These are phyloP conservation scores for Gracilariopsis chorda DNA, from an alignment of 23 red algal species.

Conservation along the genomic window DNA sequence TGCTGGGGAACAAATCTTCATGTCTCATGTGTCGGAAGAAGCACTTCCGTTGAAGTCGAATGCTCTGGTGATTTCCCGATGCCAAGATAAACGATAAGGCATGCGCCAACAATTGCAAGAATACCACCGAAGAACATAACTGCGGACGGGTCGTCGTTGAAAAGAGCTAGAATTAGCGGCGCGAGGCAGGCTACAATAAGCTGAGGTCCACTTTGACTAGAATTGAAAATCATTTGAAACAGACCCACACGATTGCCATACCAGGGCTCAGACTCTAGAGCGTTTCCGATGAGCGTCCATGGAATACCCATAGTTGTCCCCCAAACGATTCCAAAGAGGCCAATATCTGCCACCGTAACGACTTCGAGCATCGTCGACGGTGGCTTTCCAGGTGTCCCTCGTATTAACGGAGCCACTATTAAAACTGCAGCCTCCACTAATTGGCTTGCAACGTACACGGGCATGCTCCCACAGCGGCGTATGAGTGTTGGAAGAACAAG, in stretches of 20 bases:
- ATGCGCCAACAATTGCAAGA: constrained; percentile 59
- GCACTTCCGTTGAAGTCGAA: background rate
- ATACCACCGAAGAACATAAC: constrained; percentile 82
- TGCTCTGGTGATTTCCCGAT: background rate
- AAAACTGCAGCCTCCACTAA: constrained; percentile 53
- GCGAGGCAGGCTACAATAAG: constrained; percentile 57
- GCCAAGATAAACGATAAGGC: constrained; percentile 54
- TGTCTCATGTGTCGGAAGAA: background rate
- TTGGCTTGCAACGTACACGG: constrained; percentile 55
- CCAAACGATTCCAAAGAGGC: constrained; percentile 79
- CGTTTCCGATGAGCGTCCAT: constrained; percentile 83
- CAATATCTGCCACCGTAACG: constrained; percentile 54
- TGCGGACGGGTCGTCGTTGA: constrained; percentile 60
- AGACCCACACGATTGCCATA: constrained; percentile 68
- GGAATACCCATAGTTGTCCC: constrained; percentile 85
- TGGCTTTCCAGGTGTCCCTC: background rate
- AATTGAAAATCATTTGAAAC: constrained; percentile 82
- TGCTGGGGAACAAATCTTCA: no score
- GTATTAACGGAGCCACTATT: constrained; percentile 11
- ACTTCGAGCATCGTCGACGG: constrained; percentile 10
- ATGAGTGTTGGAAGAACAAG: constrained; percentile 55
- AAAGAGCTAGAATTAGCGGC: constrained; percentile 55
- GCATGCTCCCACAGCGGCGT: constrained; percentile 17
- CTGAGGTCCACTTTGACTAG: constrained; percentile 73
- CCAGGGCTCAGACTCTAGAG: constrained; percentile 37